Base-by-base conservation (phyloP, 2,329 filamentous ascomycete species). In the Furcasterigmium sp. region DNA sequence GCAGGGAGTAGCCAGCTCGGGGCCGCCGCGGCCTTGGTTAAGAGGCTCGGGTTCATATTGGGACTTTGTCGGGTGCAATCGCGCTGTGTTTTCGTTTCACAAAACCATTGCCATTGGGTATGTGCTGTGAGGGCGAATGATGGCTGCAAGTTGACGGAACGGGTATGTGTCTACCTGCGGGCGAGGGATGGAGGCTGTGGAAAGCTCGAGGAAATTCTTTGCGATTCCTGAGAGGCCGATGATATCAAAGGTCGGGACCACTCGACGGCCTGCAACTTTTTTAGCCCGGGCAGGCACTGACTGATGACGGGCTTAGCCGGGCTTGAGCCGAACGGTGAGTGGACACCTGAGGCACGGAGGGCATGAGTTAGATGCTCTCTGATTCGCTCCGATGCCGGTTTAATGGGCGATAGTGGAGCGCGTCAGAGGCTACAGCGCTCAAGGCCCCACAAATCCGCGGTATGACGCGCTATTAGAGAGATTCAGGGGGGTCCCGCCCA, bases 21-120 rank as follows among this genome's bases (percentile, higher is more conserved):
- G 51, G 65, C 61, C 49, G 64, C 64, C 39, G 29, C 39, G 28
- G 68, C 66, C 60, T 72, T 76, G 47, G 64, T 63, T 46, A 75
- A 52, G 50, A 73, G 55, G 54, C 59, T 69, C 32, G 71, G 62
- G 55, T 73, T 75, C 73, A 76, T 75, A 35, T 51, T 64, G 56
- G 48, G 55, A 32, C 11, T 17, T n/a, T 7, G 23, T 26, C 11
- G 23, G 23, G 7, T 11, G 11, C 7, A 26, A 26, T 26, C n/a
- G 23, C 23, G 23, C 23, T 26, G 23, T 7, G 11, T 26, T 7
- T 7, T 11, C 23, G 23, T 26, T 11, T 26, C 23, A 26, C 23
- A 26, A 11, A 26, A 26, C 11, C 23, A 26, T 26, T 26, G 23
- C 23, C 11, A 26, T 26, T 26, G 11, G 23, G 11, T 7, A 26